Evolutionary conservation across 441 rosid genomes (phyloP).

Genomic region (Erodium trifolium): DNA sequence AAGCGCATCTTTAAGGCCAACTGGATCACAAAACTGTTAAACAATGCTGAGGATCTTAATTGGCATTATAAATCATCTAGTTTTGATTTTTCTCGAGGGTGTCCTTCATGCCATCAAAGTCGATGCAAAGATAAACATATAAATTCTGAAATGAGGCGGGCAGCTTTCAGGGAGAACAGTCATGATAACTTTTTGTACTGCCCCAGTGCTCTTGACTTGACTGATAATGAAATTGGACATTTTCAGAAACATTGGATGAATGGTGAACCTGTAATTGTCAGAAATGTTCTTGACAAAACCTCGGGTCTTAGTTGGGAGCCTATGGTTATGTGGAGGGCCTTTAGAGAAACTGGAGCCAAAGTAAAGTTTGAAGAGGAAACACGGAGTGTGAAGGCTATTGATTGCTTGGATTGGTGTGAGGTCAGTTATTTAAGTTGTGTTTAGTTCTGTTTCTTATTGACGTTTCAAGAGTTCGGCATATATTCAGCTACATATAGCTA

Average conservation of each 20-base stretch:
- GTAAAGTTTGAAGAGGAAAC: slow-evolving; percentile 40
- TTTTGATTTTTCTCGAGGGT: slow-evolving; percentile 22
- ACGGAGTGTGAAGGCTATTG: slow-evolving; percentile 58
- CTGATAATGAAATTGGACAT: slow-evolving; percentile 26
- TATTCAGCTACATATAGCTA: not conserved
- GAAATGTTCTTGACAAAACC: slow-evolving; percentile 44
- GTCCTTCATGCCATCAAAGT: slow-evolving; percentile 27
- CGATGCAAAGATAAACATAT: slow-evolving; percentile 15
- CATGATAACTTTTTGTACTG: slow-evolving; percentile 33
- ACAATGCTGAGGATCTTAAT: slow-evolving; percentile 30
- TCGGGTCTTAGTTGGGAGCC: slow-evolving; percentile 91
- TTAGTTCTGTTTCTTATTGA: slow-evolving; percentile 4
- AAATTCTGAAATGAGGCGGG: slow-evolving; percentile 31
- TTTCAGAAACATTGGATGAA: slow-evolving; percentile 69
- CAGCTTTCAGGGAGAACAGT: slow-evolving; percentile 27
- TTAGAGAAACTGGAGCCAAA: slow-evolving; percentile 38
- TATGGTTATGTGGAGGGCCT: slow-evolving; percentile 92
- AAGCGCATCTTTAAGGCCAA: slow-evolving; percentile 28
- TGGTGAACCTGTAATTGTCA: slow-evolving; percentile 81
- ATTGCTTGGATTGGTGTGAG: slow-evolving; percentile 76
- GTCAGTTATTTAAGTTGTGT: slow-evolving; percentile 22
- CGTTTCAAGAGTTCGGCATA: not conserved
- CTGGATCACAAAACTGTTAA: slow-evolving; percentile 26
- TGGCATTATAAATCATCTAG: slow-evolving; percentile 16
- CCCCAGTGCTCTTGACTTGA: slow-evolving; percentile 27